Evolutionary conservation across 345 rosid genomes (phyloP), one percentile per base, ranked within the genome.

Genomic region (Populus nigra): DNA sequence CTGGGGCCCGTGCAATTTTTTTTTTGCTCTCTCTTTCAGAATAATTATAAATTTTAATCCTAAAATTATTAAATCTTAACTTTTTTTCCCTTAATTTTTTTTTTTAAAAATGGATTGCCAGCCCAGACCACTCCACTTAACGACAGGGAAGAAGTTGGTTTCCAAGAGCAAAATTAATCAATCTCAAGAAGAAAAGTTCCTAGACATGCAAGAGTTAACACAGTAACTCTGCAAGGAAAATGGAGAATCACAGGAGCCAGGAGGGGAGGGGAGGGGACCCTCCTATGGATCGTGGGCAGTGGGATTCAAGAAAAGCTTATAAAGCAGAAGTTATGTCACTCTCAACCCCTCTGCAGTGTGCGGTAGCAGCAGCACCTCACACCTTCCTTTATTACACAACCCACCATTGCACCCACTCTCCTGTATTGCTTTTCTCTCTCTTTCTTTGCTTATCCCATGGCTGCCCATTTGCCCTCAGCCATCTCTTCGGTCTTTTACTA

Each of bases 391-490:
- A 47, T 45, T 49, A 6, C 33, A 8, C 77, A 0, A 49, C 62
- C 74, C 74, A 49, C 70, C 29, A 15, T 18, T 71, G 67, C 73
- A 76, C 79, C 73, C 5, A 55, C 79, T 55, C 57, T 8, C 8
- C 68, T 57, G 57, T 68, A 16, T 68, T 55, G 50, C 73, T 57
- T 57, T 20, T 10, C 27, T 33, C 11, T 62, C 3, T 5, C 70
- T 65, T 15, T 25, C 2, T 10, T 25, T 25, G 27, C 27, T 25
- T 1, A 57, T 73, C 50, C 76, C 7, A 10, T 63, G 67, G 23
- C 67, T 27, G 67, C 41, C 41, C 27, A 25, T 25, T 25, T 25
- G 27, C 27, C 27, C 27, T 25, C 27, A 25, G 27, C 27, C 27
- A 25, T 25, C 27, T 25, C 27, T 25, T 25, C 27, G 27, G 27